Percentiles rank a stretch among this genome's conserved stretches.
Conservation (phyloP, 495 filamentous ascomycete species). For the Bacidia rubella region DNA sequence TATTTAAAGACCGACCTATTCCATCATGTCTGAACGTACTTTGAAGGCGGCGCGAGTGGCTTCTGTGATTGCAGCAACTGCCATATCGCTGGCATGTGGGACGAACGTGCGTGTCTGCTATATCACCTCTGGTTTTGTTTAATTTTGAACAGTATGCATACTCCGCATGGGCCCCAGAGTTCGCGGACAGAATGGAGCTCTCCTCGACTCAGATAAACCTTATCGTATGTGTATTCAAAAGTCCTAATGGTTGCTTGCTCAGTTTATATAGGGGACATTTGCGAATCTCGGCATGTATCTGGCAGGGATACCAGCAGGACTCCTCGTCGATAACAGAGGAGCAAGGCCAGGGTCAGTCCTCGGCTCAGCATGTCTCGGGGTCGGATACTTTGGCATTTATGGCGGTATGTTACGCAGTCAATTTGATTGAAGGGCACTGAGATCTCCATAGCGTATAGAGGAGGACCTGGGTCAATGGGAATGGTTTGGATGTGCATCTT, state of each 20-base stretch:
- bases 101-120: conserved; percentile 48
- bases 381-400: conserved; percentile 74
- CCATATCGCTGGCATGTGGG: conserved; percentile 78
- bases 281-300: conserved; percentile 95
- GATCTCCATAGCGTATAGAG: conserved; percentile 29
- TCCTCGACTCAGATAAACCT: conserved; percentile 83
- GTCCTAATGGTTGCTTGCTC: conserved; percentile 8
- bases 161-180: conserved; percentile 94
- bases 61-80: conserved; percentile 72
- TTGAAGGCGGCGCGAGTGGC: conserved; percentile 37
- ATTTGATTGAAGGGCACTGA: not conserved
- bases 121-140: not conserved
- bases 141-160: conserved; percentile 68
- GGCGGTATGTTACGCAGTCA: conserved; percentile 30
- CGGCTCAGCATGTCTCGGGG: conserved; percentile 53
- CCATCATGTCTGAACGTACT: conserved; percentile 13
- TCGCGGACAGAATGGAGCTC: conserved; percentile 71
- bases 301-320: conserved; percentile 76
- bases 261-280: conserved; percentile 48
- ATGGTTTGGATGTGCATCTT: conserved; percentile 66
- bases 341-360: conserved; percentile 63
- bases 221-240: conserved; percentile 44
- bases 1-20: too few relatives aligned
- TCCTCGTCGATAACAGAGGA: conserved; percentile 74
- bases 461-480: conserved; percentile 43